A percentile compares a stretch with the other conserved stretches of the same genome.
These are phyloP conservation scores for Rhizoclosmatium sp. DNA, from an alignment of 192 early-diverging fungal species.

Conservation along the genomic window DNA sequence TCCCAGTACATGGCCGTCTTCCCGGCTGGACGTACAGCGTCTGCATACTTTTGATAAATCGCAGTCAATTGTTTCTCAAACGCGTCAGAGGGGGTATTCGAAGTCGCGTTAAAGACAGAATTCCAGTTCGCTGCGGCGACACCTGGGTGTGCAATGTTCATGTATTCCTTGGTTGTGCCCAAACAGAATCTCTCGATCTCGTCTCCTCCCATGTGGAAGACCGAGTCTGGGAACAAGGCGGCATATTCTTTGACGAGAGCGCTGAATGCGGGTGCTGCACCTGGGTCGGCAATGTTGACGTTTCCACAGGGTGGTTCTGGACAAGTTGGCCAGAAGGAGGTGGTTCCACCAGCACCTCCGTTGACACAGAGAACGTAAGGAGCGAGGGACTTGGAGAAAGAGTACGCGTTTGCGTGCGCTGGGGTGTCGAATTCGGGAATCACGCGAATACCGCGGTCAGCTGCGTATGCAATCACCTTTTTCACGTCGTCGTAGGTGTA, in stretches of 20 bases:
- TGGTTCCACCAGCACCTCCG: constrained; percentile 34
- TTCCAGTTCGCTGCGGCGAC: too few relatives aligned
- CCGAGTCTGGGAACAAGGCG: constrained; percentile 71
- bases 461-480: constrained; percentile 74
- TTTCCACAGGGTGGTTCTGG: constrained; percentile 83
- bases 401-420: constrained; percentile 8
- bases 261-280: constrained; percentile 68
- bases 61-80: background rate
- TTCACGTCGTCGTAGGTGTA: constrained; percentile 67
- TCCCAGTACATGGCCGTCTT: constrained; percentile 28
- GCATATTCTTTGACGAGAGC: constrained; percentile 73
- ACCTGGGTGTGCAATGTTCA: background rate
- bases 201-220: constrained; percentile 73
- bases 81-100: too few relatives aligned
- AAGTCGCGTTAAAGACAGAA: too few relatives aligned
- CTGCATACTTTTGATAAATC: constrained; percentile 1
- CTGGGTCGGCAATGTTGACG: constrained; percentile 61
- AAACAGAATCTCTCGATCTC: constrained; percentile 39
- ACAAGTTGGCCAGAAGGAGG: constrained; percentile 35
- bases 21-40: background rate
- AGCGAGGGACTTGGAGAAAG: background rate
- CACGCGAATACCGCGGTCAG: constrained; percentile 78
- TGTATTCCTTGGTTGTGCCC: background rate
- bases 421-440: constrained; percentile 85
- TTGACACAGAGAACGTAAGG: constrained; percentile 39